These are phyloP conservation scores for bread wheat (Triticum aestivum) DNA, from an alignment of 176 grass and related monocot species.

Conservation along the genomic window DNA sequence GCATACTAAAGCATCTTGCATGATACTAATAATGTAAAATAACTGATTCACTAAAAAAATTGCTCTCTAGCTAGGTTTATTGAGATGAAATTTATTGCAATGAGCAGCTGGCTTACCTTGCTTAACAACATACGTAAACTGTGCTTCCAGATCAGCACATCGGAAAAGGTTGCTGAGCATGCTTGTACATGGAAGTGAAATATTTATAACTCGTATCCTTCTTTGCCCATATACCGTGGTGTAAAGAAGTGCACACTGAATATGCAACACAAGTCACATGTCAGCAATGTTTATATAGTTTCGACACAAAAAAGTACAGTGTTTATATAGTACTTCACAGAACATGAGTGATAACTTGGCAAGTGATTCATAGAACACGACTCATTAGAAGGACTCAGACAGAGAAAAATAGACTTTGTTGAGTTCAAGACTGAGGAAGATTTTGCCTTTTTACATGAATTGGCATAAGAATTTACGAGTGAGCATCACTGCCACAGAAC, in stretches of 20 bases:
- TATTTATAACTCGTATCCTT: slow-evolving; percentile 82
- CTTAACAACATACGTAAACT: slow-evolving; percentile 77
- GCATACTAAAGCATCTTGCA: not conserved
- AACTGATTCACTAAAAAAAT: not conserved
- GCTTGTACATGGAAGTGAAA: slow-evolving; percentile 72
- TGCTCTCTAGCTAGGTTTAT: not conserved
- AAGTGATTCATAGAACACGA: not conserved
- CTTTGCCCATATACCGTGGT: slow-evolving; percentile 83
- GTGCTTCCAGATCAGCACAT: slow-evolving; percentile 75
- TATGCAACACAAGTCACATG: slow-evolving; percentile 6
- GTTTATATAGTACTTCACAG: too few relatives aligned
- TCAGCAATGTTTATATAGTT: slow-evolving; percentile 12
- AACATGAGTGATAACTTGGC: too few relatives aligned
- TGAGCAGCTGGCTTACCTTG: slow-evolving; percentile 56
- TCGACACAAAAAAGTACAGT: not conserved
- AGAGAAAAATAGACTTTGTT: not conserved
- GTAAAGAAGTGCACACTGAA: slow-evolving; percentile 86
- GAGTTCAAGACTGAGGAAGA: not conserved
- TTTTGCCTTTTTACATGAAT: not conserved
- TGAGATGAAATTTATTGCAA: not conserved
- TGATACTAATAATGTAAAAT: not conserved
- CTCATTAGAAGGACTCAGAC: not conserved
- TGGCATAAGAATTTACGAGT: not conserved
- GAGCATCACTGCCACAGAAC: not conserved
- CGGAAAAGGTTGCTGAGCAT: slow-evolving; percentile 78